Base-by-base conservation (phyloP, 1,284 basidiomycete species). In the Caloboletus inedulis region DNA sequence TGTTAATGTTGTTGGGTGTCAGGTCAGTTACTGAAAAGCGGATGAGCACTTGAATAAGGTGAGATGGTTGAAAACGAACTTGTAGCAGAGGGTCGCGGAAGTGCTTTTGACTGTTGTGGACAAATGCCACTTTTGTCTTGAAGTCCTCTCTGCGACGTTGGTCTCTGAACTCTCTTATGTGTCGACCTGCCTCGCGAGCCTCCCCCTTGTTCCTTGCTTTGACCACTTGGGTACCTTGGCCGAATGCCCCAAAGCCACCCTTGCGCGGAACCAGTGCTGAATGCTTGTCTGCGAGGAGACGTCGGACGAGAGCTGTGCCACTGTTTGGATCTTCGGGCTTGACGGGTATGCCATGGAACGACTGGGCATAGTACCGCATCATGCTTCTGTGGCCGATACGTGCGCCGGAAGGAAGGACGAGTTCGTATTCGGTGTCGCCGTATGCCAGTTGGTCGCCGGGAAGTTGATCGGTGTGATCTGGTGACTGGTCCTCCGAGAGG, bases 191-290 rank as follows among this genome's bases (percentile, higher is more conserved):
- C 72, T 98, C 91, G 54, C 81, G 81, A 3, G 97, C 97, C 73
- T 99, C 95, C 3, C 97, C 97, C 13, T 82, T 81, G 74, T 98
- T 98, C 43, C 93, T 79, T n/a, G 92, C 94, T 69, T 89, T 92
- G 56, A 97, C 81, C 12, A 94, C 85, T 37, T 93, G 81, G 12
- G 82, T 85, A 3, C 92, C 93, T 9, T 72, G 72, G 3, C 93
- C 93, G 64, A 79, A 94, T 3, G 90, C 91, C 25, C 93, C 93
- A 56, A 85, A 91, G 2, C 89, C 94, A 45, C 91, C 93, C 60
- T 80, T 87, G n/a, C 82, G 74, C 0, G 94, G 91, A 1, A 97
- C 85, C 30, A 97, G 76, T 0, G 85, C 86, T 1, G 84, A 83
- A 58, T 90, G 86, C 62, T 90, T 94, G 68, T 94, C 89, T 1